A percentile compares a stretch with the other conserved stretches of the same genome.
Evolutionary conservation across 441 rosid species (phyloP).

Genomic region (Rhodomyrtus psidioides): DNA sequence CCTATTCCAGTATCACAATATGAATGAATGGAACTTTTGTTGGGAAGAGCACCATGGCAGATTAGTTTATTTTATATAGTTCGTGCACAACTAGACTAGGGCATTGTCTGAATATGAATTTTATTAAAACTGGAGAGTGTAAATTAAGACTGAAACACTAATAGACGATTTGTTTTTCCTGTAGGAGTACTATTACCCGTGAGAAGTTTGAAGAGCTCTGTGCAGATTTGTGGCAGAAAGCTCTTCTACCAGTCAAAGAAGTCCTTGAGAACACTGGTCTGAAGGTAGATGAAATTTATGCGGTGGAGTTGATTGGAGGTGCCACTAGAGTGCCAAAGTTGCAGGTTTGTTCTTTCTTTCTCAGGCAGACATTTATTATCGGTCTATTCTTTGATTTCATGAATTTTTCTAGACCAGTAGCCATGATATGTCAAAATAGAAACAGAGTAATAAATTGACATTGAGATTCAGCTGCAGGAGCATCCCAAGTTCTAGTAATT

Average conservation of each 20-base stretch:
- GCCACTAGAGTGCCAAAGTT: slow-evolving; percentile 97
- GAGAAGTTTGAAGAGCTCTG: slow-evolving; percentile 96
- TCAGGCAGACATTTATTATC: background rate
- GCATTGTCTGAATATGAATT: background rate
- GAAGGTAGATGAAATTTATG: slow-evolving; percentile 66
- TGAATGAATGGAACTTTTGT: background rate
- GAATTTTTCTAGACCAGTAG: background rate
- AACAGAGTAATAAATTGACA: background rate
- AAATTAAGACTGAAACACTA: background rate
- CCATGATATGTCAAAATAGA: background rate
- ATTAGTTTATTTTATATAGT: background rate
- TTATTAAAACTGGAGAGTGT: background rate
- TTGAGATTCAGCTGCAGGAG: background rate
- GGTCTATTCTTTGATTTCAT: background rate
- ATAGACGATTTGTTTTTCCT: background rate
- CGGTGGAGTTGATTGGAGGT: slow-evolving; percentile 92
- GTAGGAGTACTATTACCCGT: slow-evolving; percentile 89
- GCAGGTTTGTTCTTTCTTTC: slow-evolving; percentile 49
- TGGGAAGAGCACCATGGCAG: background rate
- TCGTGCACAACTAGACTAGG: background rate
- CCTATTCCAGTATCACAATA: background rate
- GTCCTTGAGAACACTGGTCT: slow-evolving; percentile 69
- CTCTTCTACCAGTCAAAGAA: slow-evolving; percentile 69
- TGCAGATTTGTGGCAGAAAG: slow-evolving; percentile 83
- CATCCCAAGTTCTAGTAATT: background rate